These are phyloP conservation scores for Schwanniomyces etchellsii DNA, from an alignment of 1,139 yeast species.

Conservation along the genomic window DNA sequence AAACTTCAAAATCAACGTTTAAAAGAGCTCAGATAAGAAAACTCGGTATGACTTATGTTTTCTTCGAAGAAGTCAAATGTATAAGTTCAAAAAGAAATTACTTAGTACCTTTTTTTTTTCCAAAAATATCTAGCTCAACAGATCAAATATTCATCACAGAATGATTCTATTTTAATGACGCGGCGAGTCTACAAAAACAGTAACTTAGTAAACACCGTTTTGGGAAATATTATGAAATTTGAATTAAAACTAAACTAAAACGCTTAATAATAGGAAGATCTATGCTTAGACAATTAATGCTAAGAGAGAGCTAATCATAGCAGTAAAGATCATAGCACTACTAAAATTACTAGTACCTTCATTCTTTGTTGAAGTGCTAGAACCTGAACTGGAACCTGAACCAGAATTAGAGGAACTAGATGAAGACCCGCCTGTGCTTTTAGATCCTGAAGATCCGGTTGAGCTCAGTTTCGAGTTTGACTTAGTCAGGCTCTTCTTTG, in stretches of 20 bases:
- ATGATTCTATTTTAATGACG: neutral
- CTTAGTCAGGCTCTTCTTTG: conserved; percentile 16
- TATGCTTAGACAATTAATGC: conserved; percentile 5
- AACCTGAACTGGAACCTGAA: conserved; percentile 6
- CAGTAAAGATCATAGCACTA: conserved; percentile 4
- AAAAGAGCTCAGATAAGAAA: too few relatives aligned
- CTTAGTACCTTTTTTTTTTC: too few relatives aligned
- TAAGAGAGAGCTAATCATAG: conserved; percentile 4
- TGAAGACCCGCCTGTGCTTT: conserved; percentile 7
- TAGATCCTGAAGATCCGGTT: conserved; percentile 8
- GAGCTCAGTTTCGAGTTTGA: neutral
- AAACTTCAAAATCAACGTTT: too few relatives aligned
- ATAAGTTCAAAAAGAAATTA: too few relatives aligned
- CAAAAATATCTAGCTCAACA: neutral
- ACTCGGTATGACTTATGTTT: too few relatives aligned
- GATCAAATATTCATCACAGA: neutral
- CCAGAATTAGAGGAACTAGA: conserved; percentile 6
- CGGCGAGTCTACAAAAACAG: neutral
- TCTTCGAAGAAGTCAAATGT: too few relatives aligned
- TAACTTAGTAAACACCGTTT: neutral
- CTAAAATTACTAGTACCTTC: conserved; percentile 5
- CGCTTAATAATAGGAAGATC: neutral
- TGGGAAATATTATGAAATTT: too few relatives aligned
- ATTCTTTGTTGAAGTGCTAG: conserved; percentile 5
- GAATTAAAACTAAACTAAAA: too few relatives aligned